These are phyloP conservation scores for Penstemon newberryi DNA, from an alignment of 257 asterid species.

Conservation along the genomic window DNA sequence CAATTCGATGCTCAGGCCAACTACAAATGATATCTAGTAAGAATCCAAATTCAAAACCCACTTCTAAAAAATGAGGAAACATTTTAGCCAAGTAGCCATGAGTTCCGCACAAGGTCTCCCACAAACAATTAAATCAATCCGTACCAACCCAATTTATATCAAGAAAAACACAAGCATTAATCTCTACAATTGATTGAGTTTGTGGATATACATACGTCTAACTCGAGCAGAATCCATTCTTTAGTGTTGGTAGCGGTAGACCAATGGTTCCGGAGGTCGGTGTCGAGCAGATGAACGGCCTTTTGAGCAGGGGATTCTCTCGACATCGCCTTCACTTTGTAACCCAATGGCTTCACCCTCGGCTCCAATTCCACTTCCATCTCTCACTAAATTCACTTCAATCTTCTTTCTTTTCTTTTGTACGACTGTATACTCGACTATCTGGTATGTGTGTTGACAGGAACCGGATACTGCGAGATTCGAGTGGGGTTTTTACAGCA, in stretches of 20 bases:
- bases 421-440: not conserved
- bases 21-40: not conserved
- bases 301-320: slow-evolving; percentile 91
- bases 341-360: slow-evolving; percentile 75
- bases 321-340: slow-evolving; percentile 90
- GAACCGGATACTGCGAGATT: slow-evolving; percentile 23
- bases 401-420: not conserved
- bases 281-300: slow-evolving; percentile 75
- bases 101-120: slow-evolving; percentile 13
- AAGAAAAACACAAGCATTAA: no score
- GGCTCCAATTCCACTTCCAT: slow-evolving; percentile 97
- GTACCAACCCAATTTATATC: not conserved
- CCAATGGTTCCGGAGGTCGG: slow-evolving; percentile 97
- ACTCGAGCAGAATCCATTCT: slow-evolving; percentile 96
- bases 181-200: not conserved
- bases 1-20: not conserved
- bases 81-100: not conserved
- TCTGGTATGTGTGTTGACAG: slow-evolving; percentile 11
- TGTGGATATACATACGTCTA: slow-evolving; percentile 58
- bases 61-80: no score
- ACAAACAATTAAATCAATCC: slow-evolving; percentile 9
- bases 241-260: slow-evolving; percentile 94
- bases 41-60: not conserved
- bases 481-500: slow-evolving; percentile 21
- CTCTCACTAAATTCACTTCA: slow-evolving; percentile 4